Base-by-base conservation (phyloP, 768 basidiomycete species). In the Hypholoma sublateritium region DNA sequence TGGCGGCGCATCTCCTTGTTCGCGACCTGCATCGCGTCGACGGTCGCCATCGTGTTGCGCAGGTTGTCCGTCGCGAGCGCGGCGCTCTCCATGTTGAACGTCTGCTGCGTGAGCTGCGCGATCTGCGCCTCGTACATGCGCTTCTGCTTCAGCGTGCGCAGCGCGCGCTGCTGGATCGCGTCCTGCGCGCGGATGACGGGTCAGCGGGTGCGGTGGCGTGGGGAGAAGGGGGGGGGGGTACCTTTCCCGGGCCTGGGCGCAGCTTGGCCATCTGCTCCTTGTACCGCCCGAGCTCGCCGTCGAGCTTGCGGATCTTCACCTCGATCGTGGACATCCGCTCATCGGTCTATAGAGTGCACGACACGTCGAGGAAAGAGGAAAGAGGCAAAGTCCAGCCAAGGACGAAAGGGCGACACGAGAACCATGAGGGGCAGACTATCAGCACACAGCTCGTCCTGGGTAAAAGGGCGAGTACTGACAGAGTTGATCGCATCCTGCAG, bases 81-180 rank as follows among this genome's bases (percentile, higher is more conserved):
- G 12, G 95, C 90, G 53, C 91, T 94, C 76, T 99, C 95, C 91
- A 98, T 98, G 74, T 99, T 98, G 78, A 93, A 98, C 21, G 92
- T 88, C 71, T 98, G 97, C 69, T 98, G 97, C 25, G 89, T 79
- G 14, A 99, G 80, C 71, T 97, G 94, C 8, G 85, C 80, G 37
- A 98, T 82, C 70, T 99, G 97, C 13, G 79, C 80, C 70, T 99
- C 97, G 74, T 96, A 96, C 92, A 98, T 87, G 73, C 86, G 82
- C 79, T 93, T 98, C 77, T 98, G 97, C 74, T 93, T 94, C 41
- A 99, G 80, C 2, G 91, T 92, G 45, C 93, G 82, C 55, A 98
- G 73, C 1, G 97, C 97, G n/a, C 97, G 86, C 70, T 95, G 89
- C 70, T 96, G 92, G 37, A 98, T 89, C 2, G 97, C 95, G 59